Base-by-base conservation (phyloP, 768 basidiomycete genomes). In the Termitomyces titanicus region DNA sequence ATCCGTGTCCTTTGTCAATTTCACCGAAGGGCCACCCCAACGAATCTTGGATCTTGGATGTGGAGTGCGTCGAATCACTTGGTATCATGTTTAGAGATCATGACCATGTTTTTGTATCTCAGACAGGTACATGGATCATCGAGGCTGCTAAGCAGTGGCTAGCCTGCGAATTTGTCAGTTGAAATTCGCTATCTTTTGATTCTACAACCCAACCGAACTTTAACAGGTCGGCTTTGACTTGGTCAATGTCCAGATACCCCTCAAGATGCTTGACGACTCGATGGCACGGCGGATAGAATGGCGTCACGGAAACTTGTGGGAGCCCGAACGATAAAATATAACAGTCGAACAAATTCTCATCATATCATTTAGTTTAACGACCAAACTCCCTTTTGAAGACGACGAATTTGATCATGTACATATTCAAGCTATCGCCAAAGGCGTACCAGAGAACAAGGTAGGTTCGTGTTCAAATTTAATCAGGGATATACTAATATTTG, bases 401-500 rank as follows among this genome's bases (percentile, higher is more conserved):
- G 88, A 91, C 56, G 83, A 87, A 61, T 92, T 92, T 57, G 89
- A 92, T 67, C 82, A 88, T 66, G 82, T 92, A n/a, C 90, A 86
- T 61, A 80, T 91, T 48, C 77, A 81, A 56, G 72, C 74, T 47
- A 80, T 90, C 55, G 81, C 86, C 0, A 77, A 77, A 62, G 88
- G 81, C 15, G 81, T 90, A 29, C 88, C 87, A 6, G 89, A 91
- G 66, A 88, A 84, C 61, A 89, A 89, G 75, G 87, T 83, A 49
- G n/a, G 63, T 61, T 37, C 24, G 38, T 31, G 37, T 31, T 17
- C 22, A 11, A 20, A 39, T 3, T 20, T 12, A 24, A 47, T 43
- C 49, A 33, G 39, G 38, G 47, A n/a, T 11, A 58, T 40, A 42
- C 53, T 59, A 46, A 62, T 25, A 15, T 11, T 18, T 20, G 11